Evolutionary conservation across 164 flowering plant genomes (phyloP), one percentile per base, ranked within the genome.

Genomic region (Akebia trifoliata): DNA sequence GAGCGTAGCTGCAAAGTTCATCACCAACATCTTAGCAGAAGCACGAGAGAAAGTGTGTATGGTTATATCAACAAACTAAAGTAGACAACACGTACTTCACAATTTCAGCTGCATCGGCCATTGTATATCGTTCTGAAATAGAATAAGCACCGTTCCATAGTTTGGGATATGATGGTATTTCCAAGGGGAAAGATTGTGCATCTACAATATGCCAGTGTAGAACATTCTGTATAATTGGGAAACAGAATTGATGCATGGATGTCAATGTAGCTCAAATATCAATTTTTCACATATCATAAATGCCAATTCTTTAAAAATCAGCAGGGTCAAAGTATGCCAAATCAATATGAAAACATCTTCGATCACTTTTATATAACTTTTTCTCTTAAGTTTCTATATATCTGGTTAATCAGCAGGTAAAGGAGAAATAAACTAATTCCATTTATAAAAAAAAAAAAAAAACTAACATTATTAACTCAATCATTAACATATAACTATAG

Each of bases 171-270:
- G 97, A 90, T 36, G 97, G 97, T 67, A 90, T 83, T 77, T 90
- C 95, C 54, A 90, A 60, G 7, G 97, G 95, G 64, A 90, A 90
- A 11, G 97, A 85, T 65, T 90, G 86, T 60, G 79, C 26, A 67
- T 90, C 97, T 54, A 90, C 95, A 54, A 87, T 85, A 71, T 90
- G 97, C 97, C 97, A 90, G 59, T 90, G 97, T 67, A 90, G 73
- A 48, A 90, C 95, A 74, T 90, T 90, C 94, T 87, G 80, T 57
- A 61, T 14, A 30, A 59, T 46, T 60, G 20, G 8, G 42, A 61
- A 62, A 21, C 5, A 22, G 30, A 58, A 24, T 47, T 21, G 5
- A 47, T 29, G 20, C 26, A 38, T 21, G 44, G 10, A 45, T 50
- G 37, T 46, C 29, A 24, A 52, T 8, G 21, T 11, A 1, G 17